phyloP scores from a whole-genome alignment of 169 alveolate genomes.

The Plasmodium fragile region DNA sequence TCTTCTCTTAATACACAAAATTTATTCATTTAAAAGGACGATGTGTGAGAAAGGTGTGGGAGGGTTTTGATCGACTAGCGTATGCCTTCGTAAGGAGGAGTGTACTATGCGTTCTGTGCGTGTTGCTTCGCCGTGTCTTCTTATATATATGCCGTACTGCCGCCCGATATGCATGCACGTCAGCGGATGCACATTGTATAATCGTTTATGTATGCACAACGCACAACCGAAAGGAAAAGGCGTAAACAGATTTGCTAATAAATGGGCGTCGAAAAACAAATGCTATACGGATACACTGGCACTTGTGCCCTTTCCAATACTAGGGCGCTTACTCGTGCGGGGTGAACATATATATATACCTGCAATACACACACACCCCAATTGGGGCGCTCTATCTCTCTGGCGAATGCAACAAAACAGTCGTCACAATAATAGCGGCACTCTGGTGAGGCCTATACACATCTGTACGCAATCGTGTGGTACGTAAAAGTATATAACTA shows the following conservation, averaged over 20 bases:
- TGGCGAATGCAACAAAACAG: neutral
- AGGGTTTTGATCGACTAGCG: neutral
- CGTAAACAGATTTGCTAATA: neutral
- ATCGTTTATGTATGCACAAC: neutral
- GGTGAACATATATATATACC: neutral
- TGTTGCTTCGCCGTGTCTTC: neutral
- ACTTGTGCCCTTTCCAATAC: neutral
- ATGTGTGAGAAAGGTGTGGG: neutral
- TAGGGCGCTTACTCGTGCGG: neutral
- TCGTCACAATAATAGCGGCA: neutral
- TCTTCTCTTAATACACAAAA: constrained; percentile 1
- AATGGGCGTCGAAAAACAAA: neutral
- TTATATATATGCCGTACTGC: neutral
- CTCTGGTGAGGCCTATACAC: neutral
- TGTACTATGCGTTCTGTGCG: neutral
- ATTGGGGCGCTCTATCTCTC: neutral
- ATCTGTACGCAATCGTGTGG: neutral
- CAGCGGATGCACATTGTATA: neutral
- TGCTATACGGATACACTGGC: neutral
- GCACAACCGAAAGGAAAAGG: neutral
- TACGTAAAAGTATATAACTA: neutral
- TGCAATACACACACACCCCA: neutral
- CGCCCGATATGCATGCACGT: neutral
- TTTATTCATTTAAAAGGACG: constrained; percentile 37
- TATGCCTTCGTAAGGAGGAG: neutral